Conservation (phyloP, 2,329 filamentous ascomycete species). For the Colletotrichum euphorbiae region DNA sequence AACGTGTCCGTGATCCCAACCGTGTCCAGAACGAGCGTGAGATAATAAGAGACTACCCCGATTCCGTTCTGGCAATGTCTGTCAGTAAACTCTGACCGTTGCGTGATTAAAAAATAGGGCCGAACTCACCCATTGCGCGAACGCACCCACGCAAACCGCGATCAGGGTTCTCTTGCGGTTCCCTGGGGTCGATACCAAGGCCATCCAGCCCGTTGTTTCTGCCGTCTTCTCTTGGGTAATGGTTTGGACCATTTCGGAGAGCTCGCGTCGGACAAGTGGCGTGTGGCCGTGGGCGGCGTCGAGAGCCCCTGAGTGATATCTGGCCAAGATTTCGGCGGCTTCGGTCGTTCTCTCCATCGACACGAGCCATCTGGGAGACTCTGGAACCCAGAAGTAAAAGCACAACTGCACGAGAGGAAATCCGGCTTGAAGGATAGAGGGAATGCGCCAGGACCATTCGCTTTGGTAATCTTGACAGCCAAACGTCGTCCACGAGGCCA, state of each 20-base stretch:
- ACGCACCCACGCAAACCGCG: conserved; percentile 39
- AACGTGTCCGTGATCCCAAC: conserved; percentile 50
- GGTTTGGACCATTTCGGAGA: conserved; percentile 32
- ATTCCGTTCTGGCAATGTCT: conserved; percentile 46
- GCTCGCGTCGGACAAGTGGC: conserved; percentile 21
- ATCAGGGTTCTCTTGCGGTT: conserved; percentile 37
- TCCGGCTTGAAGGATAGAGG: conserved; percentile 24
- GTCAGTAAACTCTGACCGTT: too few relatives aligned
- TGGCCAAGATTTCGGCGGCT: conserved; percentile 59
- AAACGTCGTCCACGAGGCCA: conserved; percentile 40
- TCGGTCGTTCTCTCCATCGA: conserved; percentile 61
- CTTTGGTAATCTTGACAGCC: conserved; percentile 30
- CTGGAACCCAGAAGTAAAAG: conserved; percentile 52
- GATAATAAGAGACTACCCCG: conserved; percentile 48
- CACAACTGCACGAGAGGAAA: conserved; percentile 27
- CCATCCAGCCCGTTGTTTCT: conserved; percentile 36
- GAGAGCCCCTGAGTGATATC: conserved; percentile 57
- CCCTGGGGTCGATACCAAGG: conserved; percentile 39
- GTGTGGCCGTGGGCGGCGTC: conserved; percentile 48
- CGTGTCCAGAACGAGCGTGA: conserved; percentile 47
- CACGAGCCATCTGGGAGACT: conserved; percentile 63
- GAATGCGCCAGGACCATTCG: conserved; percentile 31
- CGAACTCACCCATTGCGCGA: conserved; percentile 39
- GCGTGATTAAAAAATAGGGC: too few relatives aligned
- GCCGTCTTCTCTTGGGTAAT: conserved; percentile 34